Base-by-base conservation (phyloP, 2,329 filamentous ascomycete species). In the Cladophialophora yegresii region DNA sequence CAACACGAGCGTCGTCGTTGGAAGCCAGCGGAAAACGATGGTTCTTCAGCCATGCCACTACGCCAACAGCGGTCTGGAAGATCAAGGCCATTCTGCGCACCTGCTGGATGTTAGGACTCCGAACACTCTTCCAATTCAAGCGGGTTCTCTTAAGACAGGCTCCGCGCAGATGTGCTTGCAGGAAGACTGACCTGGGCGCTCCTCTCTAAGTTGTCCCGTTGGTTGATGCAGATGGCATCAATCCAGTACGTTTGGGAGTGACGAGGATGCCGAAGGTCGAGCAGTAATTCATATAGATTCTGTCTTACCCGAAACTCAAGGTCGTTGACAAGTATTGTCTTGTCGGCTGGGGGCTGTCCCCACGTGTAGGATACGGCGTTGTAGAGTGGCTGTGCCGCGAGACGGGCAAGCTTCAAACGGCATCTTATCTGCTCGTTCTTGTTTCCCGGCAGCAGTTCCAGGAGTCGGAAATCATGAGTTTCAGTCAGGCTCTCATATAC, bases 171-270 rank as follows among this genome's bases (percentile, higher is more conserved):
- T 28, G 26, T 28, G 26, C 6, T 28, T 28, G 26, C 47, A 23
- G 47, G 22, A n/a, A 5, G 69, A 70, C 63, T 72, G 0, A 83
- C 80, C 70, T 84, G 81, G 66, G 80, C 78, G 30, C 78, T 76
- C 13, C 77, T 76, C 45, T 80, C 73, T 5, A 22, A 60, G 9
- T 33, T 71, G 68, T 64, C 71, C 69, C 66, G 66, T 70, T 22
- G 70, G 64, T 61, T 73, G 65, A 71, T 71, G 63, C 53, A 50
- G 63, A 84, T 82, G 22, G 82, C 81, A 61, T 79, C 77, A 70
- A 82, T 80, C 1, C 72, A 64, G 20, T 61, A 22, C 5, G 55
- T 58, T 9, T 36, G 55, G 4, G 22, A 10, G 28, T 3, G n/a
- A 73, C 63, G 28, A 47, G 69, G 58, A 65, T 40, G 23, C 59